Evolutionary conservation across 768 basidiomycete genomes (phyloP), one percentile per base, ranked within the genome.

Genomic region (Serendipita indica): DNA sequence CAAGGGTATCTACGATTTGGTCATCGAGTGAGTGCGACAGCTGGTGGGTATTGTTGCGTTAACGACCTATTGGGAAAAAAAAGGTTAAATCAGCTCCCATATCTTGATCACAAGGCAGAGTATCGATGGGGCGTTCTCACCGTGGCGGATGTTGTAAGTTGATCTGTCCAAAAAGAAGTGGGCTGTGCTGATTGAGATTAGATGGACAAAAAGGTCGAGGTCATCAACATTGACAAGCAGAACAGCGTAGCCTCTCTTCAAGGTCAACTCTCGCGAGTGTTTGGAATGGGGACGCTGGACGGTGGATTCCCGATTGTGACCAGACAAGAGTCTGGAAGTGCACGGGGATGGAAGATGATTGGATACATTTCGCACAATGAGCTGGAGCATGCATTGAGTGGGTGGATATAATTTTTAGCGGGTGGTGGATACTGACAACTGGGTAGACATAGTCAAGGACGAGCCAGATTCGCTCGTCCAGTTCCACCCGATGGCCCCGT

Each of bases 1-100:
- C 2, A 90, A 92, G 66, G 92, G 92, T 6, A 97, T 99, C 58
- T 99, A 97, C 67, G 96, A 99, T 69, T 79, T 98, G 34, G 90
- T 90, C 60, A 98, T 97, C 58, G 89, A 92, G 74, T 83, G 58
- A 39, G 75, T 66, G 6, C 5, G 14, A 39, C 16, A 10, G 30
- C 1, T 37, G 16, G 33, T 60, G 57, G 59, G 13, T 20, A 16
- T 12, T 56, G 5, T 58, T 46, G 10, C 5, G 18, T 30, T 3
- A 27, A 30, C 5, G 5, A 61, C 13, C 12, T 62, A 41, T 60
- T 16, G 30, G 28, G 57, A 33, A 57, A 37, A 10, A 3, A 41
- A 27, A 82, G 81, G 32, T 77, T 97, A 27, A 80, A 81, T 39
- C 83, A 93, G 68, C 77, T 98, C 10, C 96, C 96, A 0, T 98